Evolutionary conservation across 2,329 filamentous ascomycete species (phyloP), one percentile per base, ranked within the genome.

Genomic region (Zarea fungicola): DNA sequence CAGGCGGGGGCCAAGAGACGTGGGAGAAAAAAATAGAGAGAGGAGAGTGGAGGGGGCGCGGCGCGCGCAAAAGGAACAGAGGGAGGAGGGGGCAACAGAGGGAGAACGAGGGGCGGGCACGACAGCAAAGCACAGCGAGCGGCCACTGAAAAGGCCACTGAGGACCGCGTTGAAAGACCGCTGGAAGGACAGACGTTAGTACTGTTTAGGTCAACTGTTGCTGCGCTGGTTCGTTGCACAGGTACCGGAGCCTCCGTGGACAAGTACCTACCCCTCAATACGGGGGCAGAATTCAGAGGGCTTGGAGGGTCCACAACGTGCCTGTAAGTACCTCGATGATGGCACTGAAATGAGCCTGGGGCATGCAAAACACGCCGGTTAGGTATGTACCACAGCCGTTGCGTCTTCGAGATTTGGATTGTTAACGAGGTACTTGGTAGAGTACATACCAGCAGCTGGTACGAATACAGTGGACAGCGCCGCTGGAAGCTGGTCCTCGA

Each of bases 231-330:
- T 11, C 16, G 32, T 36, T 16, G 42, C 31, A 45, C 42, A 46
- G 25, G 43, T 47, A 47, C 34, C 35, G 26, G 19, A 47, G 35
- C 43, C 23, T 39, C 35, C 43, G 26, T 25, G 19, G 23, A 18
- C 22, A 47, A 14, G 43, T 47, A 47, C 35, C 43, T 47, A 47
- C 43, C 43, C 43, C 43, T 47, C 43, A 37, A 40, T 19, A 32
- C 26, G 18, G 35, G 43, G 29, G 43, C 31, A 13, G n/a, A 6
- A 14, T 23, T 36, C 25, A 25, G 26, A 34, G 14, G 3, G 21
- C 26, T 18, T 19, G 34, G 10, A 26, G 22, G 14, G 43, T 47
- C 35, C 26, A 39, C 34, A 11, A 10, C n/a, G 19, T 31, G 43
- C 14, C 35, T 47, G 43, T 31, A 25, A 25, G 43, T 47, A 47